Conservation (phyloP, 179 eudicot genomes). For the Pouteria campechiana region DNA sequence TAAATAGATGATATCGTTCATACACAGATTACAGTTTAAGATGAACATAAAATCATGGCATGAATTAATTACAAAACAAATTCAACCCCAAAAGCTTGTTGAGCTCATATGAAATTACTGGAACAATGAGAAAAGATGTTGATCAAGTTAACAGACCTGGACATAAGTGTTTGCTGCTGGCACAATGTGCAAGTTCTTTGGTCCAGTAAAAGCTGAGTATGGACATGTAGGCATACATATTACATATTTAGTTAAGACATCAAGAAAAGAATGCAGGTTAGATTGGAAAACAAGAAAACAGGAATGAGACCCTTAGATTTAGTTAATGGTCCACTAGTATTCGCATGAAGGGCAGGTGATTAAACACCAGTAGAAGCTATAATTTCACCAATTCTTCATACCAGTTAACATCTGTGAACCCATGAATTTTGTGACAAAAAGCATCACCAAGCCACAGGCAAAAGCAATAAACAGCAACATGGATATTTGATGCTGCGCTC, state of each 20-base stretch:
- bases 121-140: not conserved
- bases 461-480: constrained; percentile 76
- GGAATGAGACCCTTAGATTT: not conserved
- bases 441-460: constrained; percentile 63
- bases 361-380: too few species aligned
- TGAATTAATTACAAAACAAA: too few species aligned
- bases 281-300: not conserved
- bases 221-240: too few species aligned
- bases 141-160: constrained; percentile 39
- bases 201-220: constrained; percentile 72
- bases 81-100: too few species aligned
- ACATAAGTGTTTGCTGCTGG: constrained; percentile 85
- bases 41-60: too few species aligned
- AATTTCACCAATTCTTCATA: constrained; percentile 13
- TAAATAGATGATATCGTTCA: too few species aligned
- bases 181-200: constrained; percentile 58
- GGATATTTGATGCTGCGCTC: constrained; percentile 95
- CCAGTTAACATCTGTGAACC: constrained; percentile 77
- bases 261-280: constrained; percentile 4
- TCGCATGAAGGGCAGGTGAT: too few species aligned
- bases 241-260: too few species aligned
- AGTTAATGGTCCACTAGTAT: constrained; percentile 1
- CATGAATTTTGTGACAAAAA: constrained; percentile 44
- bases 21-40: too few species aligned
- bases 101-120: not conserved